Conservation (phyloP, 2,329 filamentous ascomycete species). For the Lachnellula occidentalis region DNA sequence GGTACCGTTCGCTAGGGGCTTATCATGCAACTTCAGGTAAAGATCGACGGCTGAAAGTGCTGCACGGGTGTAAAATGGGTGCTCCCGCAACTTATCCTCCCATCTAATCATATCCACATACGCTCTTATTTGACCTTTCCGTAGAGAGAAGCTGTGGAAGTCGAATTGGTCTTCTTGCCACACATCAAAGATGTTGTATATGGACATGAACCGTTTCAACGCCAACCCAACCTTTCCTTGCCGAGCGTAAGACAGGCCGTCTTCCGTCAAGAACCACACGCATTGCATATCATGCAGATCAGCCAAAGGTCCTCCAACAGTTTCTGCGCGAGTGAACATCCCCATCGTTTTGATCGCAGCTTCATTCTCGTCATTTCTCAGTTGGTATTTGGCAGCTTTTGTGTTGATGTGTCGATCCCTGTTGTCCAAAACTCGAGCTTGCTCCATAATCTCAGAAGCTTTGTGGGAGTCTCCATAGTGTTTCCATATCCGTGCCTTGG, state of each 20-base stretch:
- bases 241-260: constrained; percentile 82
- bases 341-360: constrained; percentile 83
- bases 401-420: constrained; percentile 98
- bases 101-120: constrained; percentile 96
- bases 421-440: constrained; percentile 76
- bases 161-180: constrained; percentile 99
- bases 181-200: constrained; percentile 89
- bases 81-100: constrained; percentile 87
- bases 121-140: constrained; percentile 90
- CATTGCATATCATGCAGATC: constrained; percentile 98
- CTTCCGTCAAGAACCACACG: constrained; percentile 93
- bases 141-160: constrained; percentile 95
- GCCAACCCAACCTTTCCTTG: constrained; percentile 79
- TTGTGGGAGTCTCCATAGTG: constrained; percentile 74
- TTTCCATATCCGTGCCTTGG: constrained; percentile 91
- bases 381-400: constrained; percentile 93
- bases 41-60: constrained; percentile 76
- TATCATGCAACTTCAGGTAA: constrained; percentile 74
- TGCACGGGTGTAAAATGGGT: constrained; percentile 85
- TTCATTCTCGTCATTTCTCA: constrained; percentile 87
- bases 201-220: constrained; percentile 82
- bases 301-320: constrained; percentile 77
- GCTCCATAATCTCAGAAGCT: constrained; percentile 83
- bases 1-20: constrained; percentile 60
- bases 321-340: constrained; percentile 89